Percentiles rank a stretch among this genome's conserved stretches.
Conservation (phyloP, 768 basidiomycete species). For the Calocybe indica region DNA sequence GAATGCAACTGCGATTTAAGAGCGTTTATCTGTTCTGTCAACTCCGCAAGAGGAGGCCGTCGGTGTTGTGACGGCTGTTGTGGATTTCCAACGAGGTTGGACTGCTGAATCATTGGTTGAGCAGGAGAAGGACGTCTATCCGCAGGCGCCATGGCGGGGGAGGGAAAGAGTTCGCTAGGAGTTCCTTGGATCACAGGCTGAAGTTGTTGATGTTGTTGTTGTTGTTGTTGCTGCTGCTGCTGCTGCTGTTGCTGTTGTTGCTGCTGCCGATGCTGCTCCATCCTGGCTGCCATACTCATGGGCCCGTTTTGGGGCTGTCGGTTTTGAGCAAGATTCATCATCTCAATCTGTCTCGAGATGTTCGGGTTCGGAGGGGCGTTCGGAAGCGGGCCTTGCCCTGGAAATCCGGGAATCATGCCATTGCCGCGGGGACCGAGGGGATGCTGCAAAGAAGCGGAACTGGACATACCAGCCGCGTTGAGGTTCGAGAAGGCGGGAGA, state of each 20-base stretch:
- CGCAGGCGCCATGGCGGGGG: constrained; percentile 32
- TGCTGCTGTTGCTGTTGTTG: constrained; percentile 15
- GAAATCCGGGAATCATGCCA: constrained; percentile 31
- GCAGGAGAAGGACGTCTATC: constrained; percentile 48
- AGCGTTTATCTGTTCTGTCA: no score
- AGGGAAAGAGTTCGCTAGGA: constrained; percentile 40
- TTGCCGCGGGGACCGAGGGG: constrained; percentile 20
- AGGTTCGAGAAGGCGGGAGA: constrained; percentile 30
- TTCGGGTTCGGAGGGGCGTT: constrained; percentile 7
- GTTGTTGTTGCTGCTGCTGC: constrained; percentile 9
- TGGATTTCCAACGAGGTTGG: constrained; percentile 8
- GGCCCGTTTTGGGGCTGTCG: constrained; percentile 38
- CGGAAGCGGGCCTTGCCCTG: constrained; percentile 20
- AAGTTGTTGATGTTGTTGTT: constrained; percentile 18
- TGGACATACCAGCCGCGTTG: constrained; percentile 22
- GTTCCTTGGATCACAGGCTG: constrained; percentile 30
- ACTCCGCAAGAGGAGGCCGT: background rate
- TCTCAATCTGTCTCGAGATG: constrained; percentile 35
- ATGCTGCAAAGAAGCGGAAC: constrained; percentile 19
- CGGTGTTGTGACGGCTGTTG: constrained; percentile 6
- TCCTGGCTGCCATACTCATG: constrained; percentile 23
- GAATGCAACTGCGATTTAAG: constrained; percentile 2
- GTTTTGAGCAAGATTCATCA: constrained; percentile 39
- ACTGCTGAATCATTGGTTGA: constrained; percentile 24
- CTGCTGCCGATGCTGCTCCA: constrained; percentile 21